Conservation (phyloP, 768 basidiomycete genomes). For the Rhizopogon roseolus region DNA sequence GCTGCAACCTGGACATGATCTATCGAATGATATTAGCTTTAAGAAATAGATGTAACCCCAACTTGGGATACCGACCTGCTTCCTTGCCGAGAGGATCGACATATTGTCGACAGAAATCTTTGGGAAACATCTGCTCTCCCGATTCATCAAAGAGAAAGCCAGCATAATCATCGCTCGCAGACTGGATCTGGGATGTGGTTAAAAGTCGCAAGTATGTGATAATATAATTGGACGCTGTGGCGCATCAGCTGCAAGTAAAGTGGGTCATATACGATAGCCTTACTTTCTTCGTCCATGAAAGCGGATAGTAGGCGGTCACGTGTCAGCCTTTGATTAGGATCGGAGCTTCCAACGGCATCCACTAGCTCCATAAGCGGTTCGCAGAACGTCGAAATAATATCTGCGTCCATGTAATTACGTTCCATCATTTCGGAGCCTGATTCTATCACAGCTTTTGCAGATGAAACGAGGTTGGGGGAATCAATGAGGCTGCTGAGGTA, state of each 20-base stretch:
- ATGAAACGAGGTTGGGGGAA: slow-evolving; percentile 37
- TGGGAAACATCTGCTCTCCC: slow-evolving; percentile 45
- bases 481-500: slow-evolving; percentile 70
- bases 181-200: slow-evolving; percentile 78
- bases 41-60: not conserved
- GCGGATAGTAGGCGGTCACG: slow-evolving; percentile 35
- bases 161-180: slow-evolving; percentile 53
- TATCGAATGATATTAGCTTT: slow-evolving; percentile 16
- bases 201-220: slow-evolving; percentile 79
- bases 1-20: slow-evolving; percentile 85
- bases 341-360: slow-evolving; percentile 34
- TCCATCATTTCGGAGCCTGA: slow-evolving; percentile 46
- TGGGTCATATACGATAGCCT: slow-evolving; percentile 5
- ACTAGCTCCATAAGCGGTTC: slow-evolving; percentile 55
- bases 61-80: slow-evolving; percentile 46
- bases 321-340: slow-evolving; percentile 31
- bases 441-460: slow-evolving; percentile 44
- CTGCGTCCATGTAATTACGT: slow-evolving; percentile 53
- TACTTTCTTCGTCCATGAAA: slow-evolving; percentile 54
- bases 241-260: slow-evolving; percentile 1
- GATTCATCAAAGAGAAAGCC: slow-evolving; percentile 47
- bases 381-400: slow-evolving; percentile 75
- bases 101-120: slow-evolving; percentile 69
- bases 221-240: slow-evolving; percentile 62
- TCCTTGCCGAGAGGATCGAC: slow-evolving; percentile 78